Percentiles rank a stretch among this genome's conserved stretches.
Conservation (phyloP, 2,329 filamentous ascomycete species). For the Cladophialophora psammophila region DNA sequence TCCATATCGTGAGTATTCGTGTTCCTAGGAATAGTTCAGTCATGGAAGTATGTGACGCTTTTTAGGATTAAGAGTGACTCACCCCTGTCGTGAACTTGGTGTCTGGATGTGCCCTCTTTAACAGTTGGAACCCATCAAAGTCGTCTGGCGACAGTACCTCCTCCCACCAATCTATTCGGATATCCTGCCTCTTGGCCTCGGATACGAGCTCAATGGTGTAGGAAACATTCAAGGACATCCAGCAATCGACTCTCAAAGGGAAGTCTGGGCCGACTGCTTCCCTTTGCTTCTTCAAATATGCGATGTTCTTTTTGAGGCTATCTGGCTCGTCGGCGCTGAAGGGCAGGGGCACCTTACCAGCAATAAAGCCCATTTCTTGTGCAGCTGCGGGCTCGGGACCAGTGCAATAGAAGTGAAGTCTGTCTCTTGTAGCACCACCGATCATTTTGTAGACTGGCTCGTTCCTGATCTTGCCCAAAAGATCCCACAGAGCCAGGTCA, state of each 20-base stretch:
- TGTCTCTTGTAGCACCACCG: conserved; percentile 78
- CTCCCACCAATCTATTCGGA: conserved; percentile 97
- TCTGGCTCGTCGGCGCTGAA: conserved; percentile 86
- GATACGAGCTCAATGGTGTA: conserved; percentile 93
- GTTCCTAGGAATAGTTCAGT: conserved; percentile 61
- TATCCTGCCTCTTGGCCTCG: conserved; percentile 76
- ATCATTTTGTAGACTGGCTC: conserved; percentile 96
- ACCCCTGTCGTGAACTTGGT: conserved; percentile 89
- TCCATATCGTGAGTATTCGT: conserved; percentile 92
- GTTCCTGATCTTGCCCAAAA: conserved; percentile 86
- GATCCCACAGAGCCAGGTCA: conserved; percentile 90
- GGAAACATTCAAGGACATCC: conserved; percentile 91
- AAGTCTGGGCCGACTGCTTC: conserved; percentile 88
- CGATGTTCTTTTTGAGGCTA: conserved; percentile 86
- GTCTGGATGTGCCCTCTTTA: conserved; percentile 88
- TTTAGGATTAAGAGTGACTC: conserved; percentile 10
- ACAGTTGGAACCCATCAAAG: conserved; percentile 84
- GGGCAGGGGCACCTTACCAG: conserved; percentile 87
- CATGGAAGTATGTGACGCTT: neutral
- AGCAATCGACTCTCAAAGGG: conserved; percentile 94
- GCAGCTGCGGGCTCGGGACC: conserved; percentile 83
- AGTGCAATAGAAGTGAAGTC: conserved; percentile 92
- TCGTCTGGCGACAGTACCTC: conserved; percentile 92
- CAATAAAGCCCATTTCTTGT: conserved; percentile 86
- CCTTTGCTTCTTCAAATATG: conserved; percentile 84